Evolutionary conservation across 2,329 filamentous ascomycete species (phyloP), one percentile per base, ranked within the genome.

Genomic region (Capronia coronata): DNA sequence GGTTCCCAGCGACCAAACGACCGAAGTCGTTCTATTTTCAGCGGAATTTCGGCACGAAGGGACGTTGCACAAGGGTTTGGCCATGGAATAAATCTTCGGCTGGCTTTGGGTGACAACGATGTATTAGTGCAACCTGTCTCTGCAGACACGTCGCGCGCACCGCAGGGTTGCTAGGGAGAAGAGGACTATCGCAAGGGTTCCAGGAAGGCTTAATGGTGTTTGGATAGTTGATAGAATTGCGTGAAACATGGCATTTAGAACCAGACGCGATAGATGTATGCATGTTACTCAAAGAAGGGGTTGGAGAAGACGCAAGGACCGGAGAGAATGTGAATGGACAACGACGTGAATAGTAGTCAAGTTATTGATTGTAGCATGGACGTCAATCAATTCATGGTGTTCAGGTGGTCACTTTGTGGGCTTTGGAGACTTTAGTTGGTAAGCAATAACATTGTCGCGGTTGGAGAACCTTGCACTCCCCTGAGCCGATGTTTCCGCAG

Each of bases 11-110:
- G 23, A 48, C 29, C 25, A 41, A 34, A 14, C 22, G 42, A 8
- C 10, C n/a, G 25, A 38, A 41, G 25, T 34, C 37, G 18, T 35
- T n/a, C 45, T 42, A 48, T 48, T 48, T 40, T 30, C 25, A 34
- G 35, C 21, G 14, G 25, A 14, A 32, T 10, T 30, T 27, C 10
- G 30, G 43, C 43, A 16, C 14, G 7, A 42, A 18, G 25, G 7
- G 18, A 39, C 22, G 38, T 38, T 27, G 23, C 38, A 48, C 45
- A 30, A 39, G 14, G 27, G 29, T 18, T 46, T 32, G 29, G 22
- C 45, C 23, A 48, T 21, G 16, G 27, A 13, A 42, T 32, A 14
- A 40, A 29, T 18, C 27, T 10, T 29, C 27, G 37, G 11, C 19
- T 18, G 8, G 14, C 29, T 34, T 19, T 13, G 45, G 41, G 13